phyloP scores from a whole-genome alignment of 2,329 filamentous ascomycete species.

The Microsporum audouinii region DNA sequence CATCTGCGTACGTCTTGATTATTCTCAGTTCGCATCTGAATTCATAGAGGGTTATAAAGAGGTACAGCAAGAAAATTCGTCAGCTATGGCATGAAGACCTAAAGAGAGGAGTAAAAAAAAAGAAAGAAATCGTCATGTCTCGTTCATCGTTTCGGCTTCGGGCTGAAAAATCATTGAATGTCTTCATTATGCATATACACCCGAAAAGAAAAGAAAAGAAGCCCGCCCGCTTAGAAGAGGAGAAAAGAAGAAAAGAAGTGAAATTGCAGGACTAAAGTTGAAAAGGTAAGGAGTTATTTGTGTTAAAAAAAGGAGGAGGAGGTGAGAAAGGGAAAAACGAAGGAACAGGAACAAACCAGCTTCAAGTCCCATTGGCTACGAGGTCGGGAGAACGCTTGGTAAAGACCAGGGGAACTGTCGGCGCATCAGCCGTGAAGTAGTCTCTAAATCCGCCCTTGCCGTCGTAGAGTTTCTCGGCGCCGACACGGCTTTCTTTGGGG shows the following conservation, averaged over 20 bases:
- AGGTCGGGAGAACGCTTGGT: neutral
- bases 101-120: neutral
- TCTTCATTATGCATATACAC: neutral
- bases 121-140: neutral
- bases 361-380: neutral
- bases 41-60: neutral
- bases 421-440: neutral
- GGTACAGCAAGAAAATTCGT: neutral
- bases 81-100: neutral
- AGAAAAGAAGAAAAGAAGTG: neutral
- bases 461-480: neutral
- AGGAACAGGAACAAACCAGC: neutral
- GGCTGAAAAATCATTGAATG: neutral
- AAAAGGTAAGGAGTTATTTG: neutral
- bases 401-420: neutral
- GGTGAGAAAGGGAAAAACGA: neutral
- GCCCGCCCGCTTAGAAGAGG: neutral
- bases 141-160: neutral
- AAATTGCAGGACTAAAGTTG: neutral
- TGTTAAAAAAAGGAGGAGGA: neutral
- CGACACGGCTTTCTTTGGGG: neutral
- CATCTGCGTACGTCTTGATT: neutral
- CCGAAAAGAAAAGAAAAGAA: constrained; percentile 3
- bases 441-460: neutral
- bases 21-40: constrained; percentile 1